phyloP scores from a whole-genome alignment of 352 stramenopile species.

The Globisporangium viniferum region DNA sequence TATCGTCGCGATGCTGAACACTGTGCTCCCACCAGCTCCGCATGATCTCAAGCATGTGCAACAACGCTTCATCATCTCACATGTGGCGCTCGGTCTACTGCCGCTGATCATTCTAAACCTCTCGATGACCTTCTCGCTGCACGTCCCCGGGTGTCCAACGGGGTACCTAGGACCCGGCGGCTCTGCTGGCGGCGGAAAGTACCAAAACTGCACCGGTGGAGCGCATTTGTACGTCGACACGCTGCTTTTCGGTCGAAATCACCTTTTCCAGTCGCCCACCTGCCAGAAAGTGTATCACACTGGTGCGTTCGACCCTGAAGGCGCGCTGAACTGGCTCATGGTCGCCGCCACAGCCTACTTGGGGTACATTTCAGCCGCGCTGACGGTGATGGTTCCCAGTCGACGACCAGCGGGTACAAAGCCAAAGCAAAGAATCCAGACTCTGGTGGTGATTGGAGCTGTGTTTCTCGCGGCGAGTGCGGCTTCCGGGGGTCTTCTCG shows the following conservation, averaged over 20 bases:
- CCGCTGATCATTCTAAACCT: conserved; percentile 51
- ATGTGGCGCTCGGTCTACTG: conserved; percentile 29
- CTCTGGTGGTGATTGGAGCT: conserved; percentile 2
- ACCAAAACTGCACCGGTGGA: conserved; percentile 72
- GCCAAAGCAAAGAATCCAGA: conserved; percentile 3
- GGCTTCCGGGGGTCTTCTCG: conserved; percentile 14
- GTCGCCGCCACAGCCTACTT: conserved; percentile 56
- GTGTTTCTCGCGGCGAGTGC: conserved; percentile 11
- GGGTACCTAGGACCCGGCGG: conserved; percentile 77
- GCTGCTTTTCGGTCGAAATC: conserved; percentile 47
- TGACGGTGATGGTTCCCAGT: conserved; percentile 20
- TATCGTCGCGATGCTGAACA: conserved; percentile 22
- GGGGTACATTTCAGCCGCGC: conserved; percentile 47
- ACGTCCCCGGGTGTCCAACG: conserved; percentile 62
- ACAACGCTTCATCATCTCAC: conserved; percentile 14
- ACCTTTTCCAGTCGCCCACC: conserved; percentile 69
- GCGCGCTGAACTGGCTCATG: conserved; percentile 75
- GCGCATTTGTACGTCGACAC: conserved; percentile 72
- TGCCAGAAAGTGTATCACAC: conserved; percentile 55
- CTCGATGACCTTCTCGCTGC: conserved; percentile 41
- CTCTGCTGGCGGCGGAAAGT: conserved; percentile 30
- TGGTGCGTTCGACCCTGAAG: conserved; percentile 73
- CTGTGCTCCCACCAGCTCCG: conserved; percentile 4
- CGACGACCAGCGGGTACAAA: background rate
- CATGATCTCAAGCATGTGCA: background rate